Conservation (phyloP, 495 filamentous ascomycete genomes). For the Cairneyella variabilis region DNA sequence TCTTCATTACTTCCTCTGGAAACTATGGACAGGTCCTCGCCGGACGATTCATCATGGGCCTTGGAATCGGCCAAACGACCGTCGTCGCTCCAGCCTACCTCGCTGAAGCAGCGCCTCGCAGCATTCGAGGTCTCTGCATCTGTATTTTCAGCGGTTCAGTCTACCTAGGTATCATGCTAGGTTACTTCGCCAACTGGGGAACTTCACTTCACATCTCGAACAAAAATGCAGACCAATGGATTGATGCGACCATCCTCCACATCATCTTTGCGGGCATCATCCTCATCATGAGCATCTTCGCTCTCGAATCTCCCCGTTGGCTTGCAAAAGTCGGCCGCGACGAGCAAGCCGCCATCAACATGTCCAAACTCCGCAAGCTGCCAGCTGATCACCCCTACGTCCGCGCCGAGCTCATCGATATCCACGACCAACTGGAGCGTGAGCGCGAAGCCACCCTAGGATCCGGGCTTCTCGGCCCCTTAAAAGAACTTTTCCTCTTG, state of each 20-base stretch:
- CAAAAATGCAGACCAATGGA: slow-evolving; percentile 21
- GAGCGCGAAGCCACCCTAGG: slow-evolving; percentile 58
- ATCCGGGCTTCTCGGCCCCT: slow-evolving; percentile 45
- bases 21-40: slow-evolving; percentile 61
- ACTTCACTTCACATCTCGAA: slow-evolving; percentile 19
- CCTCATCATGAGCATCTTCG: slow-evolving; percentile 56
- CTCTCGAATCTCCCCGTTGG: slow-evolving; percentile 56
- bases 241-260: slow-evolving; percentile 64
- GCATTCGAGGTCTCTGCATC: slow-evolving; percentile 63
- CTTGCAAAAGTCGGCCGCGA: slow-evolving; percentile 43
- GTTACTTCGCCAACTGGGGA: slow-evolving; percentile 39
- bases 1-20: slow-evolving; percentile 62
- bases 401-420: slow-evolving; percentile 50
- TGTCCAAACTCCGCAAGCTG: slow-evolving; percentile 23
- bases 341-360: slow-evolving; percentile 42
- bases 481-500: slow-evolving; percentile 58
- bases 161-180: slow-evolving; percentile 59
- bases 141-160: slow-evolving; percentile 64
- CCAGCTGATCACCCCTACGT: slow-evolving; percentile 38
- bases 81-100: slow-evolving; percentile 61
- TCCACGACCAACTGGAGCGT: slow-evolving; percentile 42
- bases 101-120: slow-evolving; percentile 58
- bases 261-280: slow-evolving; percentile 71
- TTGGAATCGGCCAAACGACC: slow-evolving; percentile 61
- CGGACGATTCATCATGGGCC: slow-evolving; percentile 62